Evolutionary conservation across 345 rosid genomes (phyloP), one percentile per base, ranked within the genome.

Genomic region (Camelina laxa): DNA sequence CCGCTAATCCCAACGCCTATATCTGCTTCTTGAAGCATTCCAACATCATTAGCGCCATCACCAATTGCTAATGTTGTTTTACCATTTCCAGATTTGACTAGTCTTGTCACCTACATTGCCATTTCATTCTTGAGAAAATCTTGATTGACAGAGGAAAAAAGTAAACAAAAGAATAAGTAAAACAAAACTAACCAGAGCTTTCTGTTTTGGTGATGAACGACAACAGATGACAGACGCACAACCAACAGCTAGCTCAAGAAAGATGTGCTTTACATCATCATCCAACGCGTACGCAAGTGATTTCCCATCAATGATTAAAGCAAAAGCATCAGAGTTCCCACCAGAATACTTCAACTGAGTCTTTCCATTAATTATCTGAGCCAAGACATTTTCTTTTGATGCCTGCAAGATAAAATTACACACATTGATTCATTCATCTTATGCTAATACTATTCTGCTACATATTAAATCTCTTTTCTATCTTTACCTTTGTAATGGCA

Each of bases 11-110:
- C 98, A 39, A 94, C 53, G 41, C 98, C 98, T 42, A 94, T 86
- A 73, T 94, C 98, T 61, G 98, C 98, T 82, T 94, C 98, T 73
- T 91, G 98, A 69, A 94, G 98, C 98, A 94, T 94, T 57, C 98
- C 98, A 55, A 94, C 98, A 72, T 94, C 98, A 76, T 94, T 94
- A 16, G 98, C 98, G 47, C 98, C 98, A 81, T 94, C 98, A 54
- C 98, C 98, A 27, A 94, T 87, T 7, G 94, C 98, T 58, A 94
- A 82, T 3, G 96, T 94, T 13, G 96, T 90, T 77, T 82, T 91
- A 68, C 89, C 84, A 7, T 87, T 91, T 73, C 94, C 96, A 24
- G 82, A 69, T 84, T 93, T 94, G 70, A 94, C 98, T 56, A 94
- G 78, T 82, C 92, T 86, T 2, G 98, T 91, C 27, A 94, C 97